Conservation (phyloP, 225 moss, liverwort and hornwort genomes). For the Bryum argenteum region DNA sequence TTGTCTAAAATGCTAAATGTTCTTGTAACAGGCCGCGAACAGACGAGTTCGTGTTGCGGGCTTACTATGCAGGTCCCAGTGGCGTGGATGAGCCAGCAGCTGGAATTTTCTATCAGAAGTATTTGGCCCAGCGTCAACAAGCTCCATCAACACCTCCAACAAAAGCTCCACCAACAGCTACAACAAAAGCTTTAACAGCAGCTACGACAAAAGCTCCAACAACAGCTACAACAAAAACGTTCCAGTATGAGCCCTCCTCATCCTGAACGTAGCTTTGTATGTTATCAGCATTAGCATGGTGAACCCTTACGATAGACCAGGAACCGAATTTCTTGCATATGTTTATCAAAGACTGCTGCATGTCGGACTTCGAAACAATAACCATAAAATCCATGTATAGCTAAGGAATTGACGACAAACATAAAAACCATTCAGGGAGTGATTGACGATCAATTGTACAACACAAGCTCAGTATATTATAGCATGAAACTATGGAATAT, state of each 20-base stretch:
- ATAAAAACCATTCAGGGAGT: constrained; percentile 13
- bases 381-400: background rate
- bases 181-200: too few species aligned
- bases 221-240: too few species aligned
- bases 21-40: constrained; percentile 69
- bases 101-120: constrained; percentile 72
- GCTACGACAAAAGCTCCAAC: too few species aligned
- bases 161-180: constrained; percentile 6
- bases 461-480: background rate
- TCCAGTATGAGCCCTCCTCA: constrained; percentile 41
- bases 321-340: background rate
- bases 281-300: background rate
- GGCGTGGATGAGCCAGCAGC: constrained; percentile 75
- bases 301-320: constrained; percentile 15
- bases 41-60: constrained; percentile 90
- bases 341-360: background rate
- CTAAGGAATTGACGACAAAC: background rate
- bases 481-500: too few species aligned
- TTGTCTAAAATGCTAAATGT: constrained; percentile 9
- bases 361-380: background rate
- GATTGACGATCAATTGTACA: background rate
- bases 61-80: constrained; percentile 79
- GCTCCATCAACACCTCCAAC: constrained; percentile 43
- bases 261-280: constrained; percentile 19
- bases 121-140: constrained; percentile 43